Evolutionary conservation across 441 rosid species (phyloP).

Genomic region (Euphorbia schlechtendalii): DNA sequence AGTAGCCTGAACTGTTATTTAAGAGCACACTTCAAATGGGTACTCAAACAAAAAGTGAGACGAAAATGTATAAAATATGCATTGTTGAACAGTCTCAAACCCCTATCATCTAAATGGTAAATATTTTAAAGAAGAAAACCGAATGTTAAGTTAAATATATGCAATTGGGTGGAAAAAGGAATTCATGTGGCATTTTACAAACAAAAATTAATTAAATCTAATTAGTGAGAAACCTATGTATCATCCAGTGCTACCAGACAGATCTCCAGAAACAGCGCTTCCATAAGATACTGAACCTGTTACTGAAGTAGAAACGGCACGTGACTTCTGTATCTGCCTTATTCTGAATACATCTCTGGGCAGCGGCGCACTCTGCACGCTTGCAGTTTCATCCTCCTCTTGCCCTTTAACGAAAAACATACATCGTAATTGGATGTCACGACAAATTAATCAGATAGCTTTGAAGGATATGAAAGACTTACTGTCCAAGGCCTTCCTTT

Average conservation of each 20-base stretch:
- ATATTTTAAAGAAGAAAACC: not conserved
- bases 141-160: not conserved
- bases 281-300: conserved; percentile 81
- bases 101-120: too few species aligned
- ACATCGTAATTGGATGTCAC: not conserved
- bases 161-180: not conserved
- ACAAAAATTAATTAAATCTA: not conserved
- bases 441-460: not conserved
- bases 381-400: conserved; percentile 64
- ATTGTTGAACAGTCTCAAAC: not conserved
- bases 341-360: conserved; percentile 71
- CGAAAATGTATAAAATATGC: not conserved
- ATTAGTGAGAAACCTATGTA: not conserved
- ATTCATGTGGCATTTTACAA: not conserved
- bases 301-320: conserved; percentile 54
- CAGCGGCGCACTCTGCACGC: conserved; percentile 71
- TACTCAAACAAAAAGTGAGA: too few species aligned
- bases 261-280: conserved; percentile 77
- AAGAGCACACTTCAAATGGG: too few species aligned
- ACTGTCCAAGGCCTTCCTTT: conserved; percentile 65
- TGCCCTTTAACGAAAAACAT: conserved; percentile 34
- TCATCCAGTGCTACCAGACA: conserved; percentile 62
- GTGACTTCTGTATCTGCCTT: conserved; percentile 72
- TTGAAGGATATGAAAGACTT: conserved; percentile 20
- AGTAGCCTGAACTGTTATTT: too few species aligned